Percentiles rank a stretch among this genome's conserved stretches.
Conservation (phyloP, 177 flowering plant genomes). For the Vitis hybrid region DNA sequence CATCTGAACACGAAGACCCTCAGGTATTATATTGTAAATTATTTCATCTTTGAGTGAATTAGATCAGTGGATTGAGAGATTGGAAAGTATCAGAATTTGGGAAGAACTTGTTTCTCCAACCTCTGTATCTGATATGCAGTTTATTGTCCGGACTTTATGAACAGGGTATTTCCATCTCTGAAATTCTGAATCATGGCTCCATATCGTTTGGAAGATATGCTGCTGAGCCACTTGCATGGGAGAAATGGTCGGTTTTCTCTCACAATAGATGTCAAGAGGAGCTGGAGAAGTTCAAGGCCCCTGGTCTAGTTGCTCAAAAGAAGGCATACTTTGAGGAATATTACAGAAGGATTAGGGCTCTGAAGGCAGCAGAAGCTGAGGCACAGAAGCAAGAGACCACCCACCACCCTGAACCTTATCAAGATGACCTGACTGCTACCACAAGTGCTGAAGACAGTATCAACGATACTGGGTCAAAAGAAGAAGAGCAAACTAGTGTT, state of each 20-base stretch:
- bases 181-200: constrained; percentile 30
- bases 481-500: not conserved
- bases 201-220: constrained; percentile 39
- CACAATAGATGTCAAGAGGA: constrained; percentile 35
- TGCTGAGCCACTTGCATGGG: constrained; percentile 38
- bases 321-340: constrained; percentile 43
- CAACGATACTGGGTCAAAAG: not conserved
- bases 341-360: constrained; percentile 26
- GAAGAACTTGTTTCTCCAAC: no score
- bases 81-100: no score
- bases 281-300: constrained; percentile 31
- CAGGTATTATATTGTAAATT: not conserved
- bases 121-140: not conserved
- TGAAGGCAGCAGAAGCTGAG: constrained; percentile 23
- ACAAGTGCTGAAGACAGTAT: not conserved
- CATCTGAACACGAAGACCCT: not conserved
- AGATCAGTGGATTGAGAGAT: no score
- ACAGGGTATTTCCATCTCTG: constrained; percentile 19
- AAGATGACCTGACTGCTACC: constrained; percentile 5
- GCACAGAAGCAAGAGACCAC: constrained; percentile 3
- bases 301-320: constrained; percentile 41
- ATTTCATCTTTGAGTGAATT: no score
- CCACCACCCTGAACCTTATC: not conserved
- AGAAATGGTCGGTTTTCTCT: constrained; percentile 39
- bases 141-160: not conserved